These are phyloP conservation scores for Xanthoconium separans DNA, from an alignment of 1,284 basidiomycete species.

Conservation along the genomic window DNA sequence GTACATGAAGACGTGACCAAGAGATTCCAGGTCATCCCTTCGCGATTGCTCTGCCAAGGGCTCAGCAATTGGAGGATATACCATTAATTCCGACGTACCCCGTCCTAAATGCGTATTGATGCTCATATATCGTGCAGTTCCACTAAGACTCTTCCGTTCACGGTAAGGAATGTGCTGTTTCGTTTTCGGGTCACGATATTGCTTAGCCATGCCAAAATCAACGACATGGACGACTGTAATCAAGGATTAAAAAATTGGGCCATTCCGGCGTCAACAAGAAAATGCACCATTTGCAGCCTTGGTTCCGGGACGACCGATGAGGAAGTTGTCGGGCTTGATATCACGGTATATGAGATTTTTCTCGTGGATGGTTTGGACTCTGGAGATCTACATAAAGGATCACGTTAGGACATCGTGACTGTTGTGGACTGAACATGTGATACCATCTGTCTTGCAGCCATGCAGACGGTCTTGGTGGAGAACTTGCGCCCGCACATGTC, in stretches of 20 bases:
- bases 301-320: constrained; percentile 90
- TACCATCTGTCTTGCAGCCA: constrained; percentile 99
- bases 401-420: not conserved
- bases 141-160: constrained; percentile 97
- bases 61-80: constrained; percentile 1
- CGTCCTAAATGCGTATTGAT: constrained; percentile 98
- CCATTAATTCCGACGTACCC: constrained; percentile 32
- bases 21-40: constrained; percentile 90
- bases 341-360: constrained; percentile 99
- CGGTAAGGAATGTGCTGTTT: constrained; percentile 98
- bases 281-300: constrained; percentile 74
- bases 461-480: constrained; percentile 95
- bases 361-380: constrained; percentile 96
- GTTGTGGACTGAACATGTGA: constrained; percentile 1
- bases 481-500: constrained; percentile 98
- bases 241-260: not conserved
- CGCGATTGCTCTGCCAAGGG: constrained; percentile 64
- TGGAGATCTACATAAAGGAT: constrained; percentile 69
- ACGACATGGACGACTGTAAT: constrained; percentile 78
- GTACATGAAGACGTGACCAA: constrained; percentile 99
- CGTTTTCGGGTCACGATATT: constrained; percentile 98
- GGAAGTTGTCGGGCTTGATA: constrained; percentile 99
- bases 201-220: constrained; percentile 98
- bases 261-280: not conserved
- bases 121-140: constrained; percentile 97